Conservation (phyloP, 768 basidiomycete species). For the Tulasnella sp. region DNA sequence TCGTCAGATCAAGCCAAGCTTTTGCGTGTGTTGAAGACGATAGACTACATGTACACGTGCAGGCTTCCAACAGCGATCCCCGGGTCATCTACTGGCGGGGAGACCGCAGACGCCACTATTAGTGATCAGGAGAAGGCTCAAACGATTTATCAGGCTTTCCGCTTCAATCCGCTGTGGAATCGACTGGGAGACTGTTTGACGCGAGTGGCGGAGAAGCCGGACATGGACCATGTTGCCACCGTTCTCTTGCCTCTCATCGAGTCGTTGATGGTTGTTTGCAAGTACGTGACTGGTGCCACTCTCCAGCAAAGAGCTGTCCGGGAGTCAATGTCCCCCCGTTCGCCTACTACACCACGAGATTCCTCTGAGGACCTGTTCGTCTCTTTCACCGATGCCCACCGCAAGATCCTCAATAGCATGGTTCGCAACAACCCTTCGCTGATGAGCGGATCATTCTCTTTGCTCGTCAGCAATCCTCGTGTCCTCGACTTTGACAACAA, state of each 20-base stretch:
- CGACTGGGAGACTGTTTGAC: constrained; percentile 82
- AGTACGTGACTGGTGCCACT: constrained; percentile 53
- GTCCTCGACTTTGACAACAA: constrained; percentile 99
- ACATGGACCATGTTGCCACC: constrained; percentile 80
- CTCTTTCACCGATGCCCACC: constrained; percentile 83
- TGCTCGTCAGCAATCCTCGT: constrained; percentile 89
- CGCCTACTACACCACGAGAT: constrained; percentile 31
- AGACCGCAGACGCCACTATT: not conserved
- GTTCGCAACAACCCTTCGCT: constrained; percentile 96
- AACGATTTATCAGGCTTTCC: constrained; percentile 82
- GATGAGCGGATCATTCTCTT: constrained; percentile 96
- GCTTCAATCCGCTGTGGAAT: constrained; percentile 79
- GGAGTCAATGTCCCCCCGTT: constrained; percentile 48
- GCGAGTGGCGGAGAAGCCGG: constrained; percentile 65
- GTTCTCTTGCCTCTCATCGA: constrained; percentile 92
- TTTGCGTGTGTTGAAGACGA: constrained; percentile 86
- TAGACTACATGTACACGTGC: constrained; percentile 90
- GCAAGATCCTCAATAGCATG: constrained; percentile 92
- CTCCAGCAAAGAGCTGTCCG: constrained; percentile 34
- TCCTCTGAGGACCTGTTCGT: constrained; percentile 76
- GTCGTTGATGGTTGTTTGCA: constrained; percentile 96
- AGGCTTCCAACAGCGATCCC: constrained; percentile 32
- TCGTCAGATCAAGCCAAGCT: constrained; percentile 96
- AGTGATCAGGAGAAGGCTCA: constrained; percentile 64
- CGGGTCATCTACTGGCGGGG: not conserved